phyloP scores from a whole-genome alignment of 1,284 basidiomycete species.

The Ceratobasidium sp. region DNA sequence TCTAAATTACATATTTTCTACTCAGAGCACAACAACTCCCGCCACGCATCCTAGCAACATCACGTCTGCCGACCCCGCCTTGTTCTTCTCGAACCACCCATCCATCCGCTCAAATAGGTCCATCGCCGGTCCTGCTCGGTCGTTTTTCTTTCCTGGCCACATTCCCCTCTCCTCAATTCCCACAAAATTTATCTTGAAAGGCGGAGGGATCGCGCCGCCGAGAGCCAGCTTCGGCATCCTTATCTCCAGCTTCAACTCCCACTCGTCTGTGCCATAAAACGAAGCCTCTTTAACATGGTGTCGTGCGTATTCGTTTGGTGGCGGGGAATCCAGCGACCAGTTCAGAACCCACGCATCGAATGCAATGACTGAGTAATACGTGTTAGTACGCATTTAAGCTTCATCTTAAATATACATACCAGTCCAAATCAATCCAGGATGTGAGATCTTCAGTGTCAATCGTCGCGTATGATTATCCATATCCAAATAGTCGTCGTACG shows the following conservation, averaged over 20 bases:
- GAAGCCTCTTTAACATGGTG: constrained; percentile 94
- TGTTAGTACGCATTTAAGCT: too few species aligned
- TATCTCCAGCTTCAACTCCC: constrained; percentile 76
- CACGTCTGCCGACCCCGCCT: constrained; percentile 69
- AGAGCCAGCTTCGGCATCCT: constrained; percentile 57
- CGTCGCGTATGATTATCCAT: constrained; percentile 70
- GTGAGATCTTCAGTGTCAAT: constrained; percentile 76
- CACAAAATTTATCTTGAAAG: constrained; percentile 69
- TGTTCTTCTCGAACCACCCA: constrained; percentile 69
- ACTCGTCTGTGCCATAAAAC: constrained; percentile 78
- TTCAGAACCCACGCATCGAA: constrained; percentile 91
- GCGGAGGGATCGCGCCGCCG: constrained; percentile 27
- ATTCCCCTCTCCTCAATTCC: constrained; percentile 79
- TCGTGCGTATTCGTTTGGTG: constrained; percentile 75
- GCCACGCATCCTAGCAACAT: constrained; percentile 74
- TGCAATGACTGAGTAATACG: constrained; percentile 70
- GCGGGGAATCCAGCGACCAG: constrained; percentile 84
- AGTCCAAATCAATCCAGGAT: constrained; percentile 91
- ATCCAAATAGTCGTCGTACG: constrained; percentile 70
- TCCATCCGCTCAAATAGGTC: constrained; percentile 72
- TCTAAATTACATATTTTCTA: too few species aligned
- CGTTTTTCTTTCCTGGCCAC: constrained; percentile 78
- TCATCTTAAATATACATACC: constrained; percentile 58
- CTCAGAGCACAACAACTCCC: constrained; percentile 53
- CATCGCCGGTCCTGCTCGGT: constrained; percentile 67